phyloP scores from a whole-genome alignment of 1,284 basidiomycete species.

The Lignosus rhinocerotis region DNA sequence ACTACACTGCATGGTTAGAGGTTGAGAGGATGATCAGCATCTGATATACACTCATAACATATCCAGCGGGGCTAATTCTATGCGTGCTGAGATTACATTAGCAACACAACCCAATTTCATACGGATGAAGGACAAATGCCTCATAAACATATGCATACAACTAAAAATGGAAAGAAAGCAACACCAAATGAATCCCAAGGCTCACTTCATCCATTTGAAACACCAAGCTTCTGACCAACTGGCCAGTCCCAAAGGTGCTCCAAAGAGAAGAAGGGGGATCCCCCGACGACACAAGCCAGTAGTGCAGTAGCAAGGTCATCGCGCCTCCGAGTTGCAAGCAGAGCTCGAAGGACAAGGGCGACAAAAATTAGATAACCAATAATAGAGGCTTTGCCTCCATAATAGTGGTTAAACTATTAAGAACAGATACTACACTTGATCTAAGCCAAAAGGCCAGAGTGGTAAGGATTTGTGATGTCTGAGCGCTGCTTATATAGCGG shows the following conservation, averaged over 20 bases:
- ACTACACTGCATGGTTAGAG: constrained; percentile 3
- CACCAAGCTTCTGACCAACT: constrained; percentile 17
- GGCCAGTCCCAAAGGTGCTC: constrained; percentile 14
- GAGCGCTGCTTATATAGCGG: constrained; percentile 3
- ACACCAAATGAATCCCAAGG: background rate
- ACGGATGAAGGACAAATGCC: no score
- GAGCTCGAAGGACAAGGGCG: constrained; percentile 25
- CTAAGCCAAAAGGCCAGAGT: constrained; percentile 96
- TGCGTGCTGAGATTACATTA: no score
- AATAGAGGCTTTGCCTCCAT: constrained; percentile 40
- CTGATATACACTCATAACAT: no score
- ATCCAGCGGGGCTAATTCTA: no score
- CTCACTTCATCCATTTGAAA: constrained; percentile 15
- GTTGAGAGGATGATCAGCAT: no score
- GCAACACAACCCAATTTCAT: no score
- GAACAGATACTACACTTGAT: constrained; percentile 97
- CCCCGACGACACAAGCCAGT: constrained; percentile 20
- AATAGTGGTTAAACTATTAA: constrained; percentile 83
- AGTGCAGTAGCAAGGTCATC: constrained; percentile 28
- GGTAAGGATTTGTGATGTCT: constrained; percentile 41
- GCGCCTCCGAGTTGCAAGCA: constrained; percentile 27
- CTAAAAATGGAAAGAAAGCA: background rate
- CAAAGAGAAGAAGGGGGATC: constrained; percentile 19
- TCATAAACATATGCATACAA: background rate
- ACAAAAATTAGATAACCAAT: constrained; percentile 33